These are phyloP conservation scores for Neoascochyta sp. DNA, from an alignment of 2,329 filamentous ascomycete species.

Conservation along the genomic window DNA sequence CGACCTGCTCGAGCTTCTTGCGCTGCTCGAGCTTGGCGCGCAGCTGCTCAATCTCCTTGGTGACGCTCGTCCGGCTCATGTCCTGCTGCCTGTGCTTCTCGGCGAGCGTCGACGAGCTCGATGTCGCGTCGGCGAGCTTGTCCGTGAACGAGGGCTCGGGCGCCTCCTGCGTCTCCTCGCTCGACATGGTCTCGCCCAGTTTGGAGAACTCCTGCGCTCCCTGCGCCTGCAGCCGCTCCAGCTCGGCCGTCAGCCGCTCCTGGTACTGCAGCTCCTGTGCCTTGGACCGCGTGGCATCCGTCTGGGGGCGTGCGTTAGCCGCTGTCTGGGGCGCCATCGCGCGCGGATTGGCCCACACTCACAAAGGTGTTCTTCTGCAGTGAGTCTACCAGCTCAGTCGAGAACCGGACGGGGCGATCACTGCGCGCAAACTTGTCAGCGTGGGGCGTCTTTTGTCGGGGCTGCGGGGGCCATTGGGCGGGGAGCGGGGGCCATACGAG, in stretches of 20 bases:
- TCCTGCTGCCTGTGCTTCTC: constrained; percentile 45
- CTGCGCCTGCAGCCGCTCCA: constrained; percentile 70
- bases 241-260: constrained; percentile 78
- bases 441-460: constrained; percentile 2
- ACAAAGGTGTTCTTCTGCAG: constrained; percentile 86
- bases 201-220: constrained; percentile 66
- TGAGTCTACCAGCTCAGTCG: constrained; percentile 75
- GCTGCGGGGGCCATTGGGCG: constrained; percentile 20
- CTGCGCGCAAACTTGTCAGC: constrained; percentile 44
- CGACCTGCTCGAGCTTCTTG: constrained; percentile 60
- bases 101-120: constrained; percentile 34
- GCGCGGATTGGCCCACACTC: too few relatives aligned
- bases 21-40: constrained; percentile 49
- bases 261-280: constrained; percentile 84
- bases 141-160: constrained; percentile 35
- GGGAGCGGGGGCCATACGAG: constrained; percentile 45
- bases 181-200: constrained; percentile 62
- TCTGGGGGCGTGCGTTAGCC: constrained; percentile 55
- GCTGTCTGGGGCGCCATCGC: too few relatives aligned
- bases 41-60: constrained; percentile 56
- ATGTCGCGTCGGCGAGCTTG: constrained; percentile 36
- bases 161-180: constrained; percentile 39
- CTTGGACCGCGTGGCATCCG: constrained; percentile 80
- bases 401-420: constrained; percentile 65
- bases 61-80: constrained; percentile 52